Base-by-base conservation (phyloP, 345 rosid genomes). In the Clarkia xantiana region DNA sequence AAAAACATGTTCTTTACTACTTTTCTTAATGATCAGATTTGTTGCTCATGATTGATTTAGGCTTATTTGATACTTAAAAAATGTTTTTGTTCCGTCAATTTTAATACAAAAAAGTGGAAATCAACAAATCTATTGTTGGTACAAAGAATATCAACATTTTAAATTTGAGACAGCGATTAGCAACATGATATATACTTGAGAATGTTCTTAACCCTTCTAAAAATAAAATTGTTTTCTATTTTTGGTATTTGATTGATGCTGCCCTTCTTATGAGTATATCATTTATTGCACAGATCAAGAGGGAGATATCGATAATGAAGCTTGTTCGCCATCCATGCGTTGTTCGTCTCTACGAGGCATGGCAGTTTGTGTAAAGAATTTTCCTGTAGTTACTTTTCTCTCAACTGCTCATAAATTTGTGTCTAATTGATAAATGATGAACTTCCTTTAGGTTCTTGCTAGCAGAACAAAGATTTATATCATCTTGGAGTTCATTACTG, bases 251-350 rank as follows among this genome's bases (percentile, higher is more conserved):
- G 4, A 6, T 16, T 10, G 38, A 11, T 18, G 22, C 3, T 14
- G 8, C 11, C 18, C 16, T 58, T 3, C 9, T 15, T 42, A 34
- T 40, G 29, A 29, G 10, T 44, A n/a, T 25, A 16, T 44, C 7
- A 8, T 46, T 40, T 18, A 2, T 40, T 17, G 25, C 49, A 59
- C 79, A 90, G 98, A 91, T 91, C 62, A 91, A 91, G 74, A 75
- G 83, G 59, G 98, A 91, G 86, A 91, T 91, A 70, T 86, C 89
- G 18, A 86, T 91, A 12, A 91, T 91, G 98, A 91, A 86, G 75
- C 91, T 91, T 62, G 98, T 91, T 55, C 76, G 98, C 39, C 98
- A 91, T 73, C 98, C 98, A 63, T 66, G 64, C 11, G 93, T 86
- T 51, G 98, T 84, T 62, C 93, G 94, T 51, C 78, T 91, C 48